phyloP scores from a whole-genome alignment of 441 rosid species.

The Pelargonium fulgidum region DNA sequence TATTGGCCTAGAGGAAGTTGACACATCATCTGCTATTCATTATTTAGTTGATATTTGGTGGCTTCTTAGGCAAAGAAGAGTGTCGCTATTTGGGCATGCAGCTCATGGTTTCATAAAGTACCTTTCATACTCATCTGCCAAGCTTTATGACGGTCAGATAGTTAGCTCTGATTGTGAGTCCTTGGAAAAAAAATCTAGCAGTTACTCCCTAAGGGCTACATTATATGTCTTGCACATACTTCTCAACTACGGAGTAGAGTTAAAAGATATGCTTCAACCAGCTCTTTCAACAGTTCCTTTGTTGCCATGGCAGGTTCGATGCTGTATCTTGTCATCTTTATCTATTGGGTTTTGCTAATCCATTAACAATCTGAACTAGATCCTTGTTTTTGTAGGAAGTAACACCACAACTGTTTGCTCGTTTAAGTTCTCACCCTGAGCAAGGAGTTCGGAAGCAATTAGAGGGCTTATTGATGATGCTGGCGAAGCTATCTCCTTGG shows the following conservation, averaged over 20 bases:
- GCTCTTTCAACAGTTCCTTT: conserved; percentile 79
- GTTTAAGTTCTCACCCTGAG: conserved; percentile 91
- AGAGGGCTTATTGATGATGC: conserved; percentile 72
- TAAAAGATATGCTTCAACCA: conserved; percentile 71
- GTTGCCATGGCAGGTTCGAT: conserved; percentile 88
- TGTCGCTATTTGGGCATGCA: conserved; percentile 83
- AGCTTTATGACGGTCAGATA: conserved; percentile 39
- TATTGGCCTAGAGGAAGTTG: conserved; percentile 41
- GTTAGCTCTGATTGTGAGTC: conserved; percentile 52
- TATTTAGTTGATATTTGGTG: conserved; percentile 72
- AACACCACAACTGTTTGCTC: conserved; percentile 91
- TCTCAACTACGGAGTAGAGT: conserved; percentile 83
- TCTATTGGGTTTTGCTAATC: conserved; percentile 11
- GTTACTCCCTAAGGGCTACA: conserved; percentile 74
- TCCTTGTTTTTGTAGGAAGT: conserved; percentile 53
- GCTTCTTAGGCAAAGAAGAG: conserved; percentile 84
- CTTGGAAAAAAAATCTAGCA: conserved; percentile 50
- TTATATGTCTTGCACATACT: conserved; percentile 75
- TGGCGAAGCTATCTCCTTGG: conserved; percentile 89
- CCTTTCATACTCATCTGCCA: conserved; percentile 65
- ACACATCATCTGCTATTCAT: conserved; percentile 43
- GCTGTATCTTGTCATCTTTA: conserved; percentile 23
- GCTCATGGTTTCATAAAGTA: conserved; percentile 77
- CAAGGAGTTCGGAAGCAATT: conserved; percentile 81
- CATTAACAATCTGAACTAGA: conserved; percentile 14